These are phyloP conservation scores for Verticillium longisporum DNA, from an alignment of 2,329 filamentous ascomycete species.

Conservation along the genomic window DNA sequence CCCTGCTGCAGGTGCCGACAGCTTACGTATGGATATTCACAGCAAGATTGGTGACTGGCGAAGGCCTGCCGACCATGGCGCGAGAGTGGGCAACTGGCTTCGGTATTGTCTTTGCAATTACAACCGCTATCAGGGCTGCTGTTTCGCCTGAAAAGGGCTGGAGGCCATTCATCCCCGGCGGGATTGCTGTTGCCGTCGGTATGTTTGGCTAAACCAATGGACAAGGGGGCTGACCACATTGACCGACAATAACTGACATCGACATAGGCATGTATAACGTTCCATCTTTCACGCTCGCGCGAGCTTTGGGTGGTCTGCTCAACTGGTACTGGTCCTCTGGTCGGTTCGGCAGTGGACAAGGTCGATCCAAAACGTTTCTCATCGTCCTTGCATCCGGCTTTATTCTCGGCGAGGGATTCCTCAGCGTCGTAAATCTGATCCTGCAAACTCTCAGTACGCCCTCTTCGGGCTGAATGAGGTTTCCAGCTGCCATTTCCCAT, in stretches of 20 bases:
- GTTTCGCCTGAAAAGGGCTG: constrained; percentile 50
- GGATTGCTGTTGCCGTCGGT: constrained; percentile 93
- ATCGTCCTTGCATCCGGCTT: constrained; percentile 87
- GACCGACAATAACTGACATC: background rate
- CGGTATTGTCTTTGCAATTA: constrained; percentile 64
- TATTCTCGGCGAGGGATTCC: constrained; percentile 84
- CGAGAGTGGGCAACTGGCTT: constrained; percentile 70
- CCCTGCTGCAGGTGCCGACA: constrained; percentile 88
- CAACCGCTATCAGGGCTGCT: constrained; percentile 62
- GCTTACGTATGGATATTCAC: constrained; percentile 98
- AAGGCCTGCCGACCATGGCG: constrained; percentile 79
- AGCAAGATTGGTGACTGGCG: constrained; percentile 82
- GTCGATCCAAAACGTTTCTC: constrained; percentile 60
- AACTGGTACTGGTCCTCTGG: constrained; percentile 70
- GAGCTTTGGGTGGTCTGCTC: constrained; percentile 69
- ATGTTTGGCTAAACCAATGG: constrained; percentile 5
- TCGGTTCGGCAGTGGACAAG: constrained; percentile 15
- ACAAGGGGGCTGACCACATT: background rate
- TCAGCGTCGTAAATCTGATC: constrained; percentile 84
- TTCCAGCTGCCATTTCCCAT: background rate
- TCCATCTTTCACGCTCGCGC: constrained; percentile 86
- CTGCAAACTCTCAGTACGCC: constrained; percentile 72
- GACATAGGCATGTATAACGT: constrained; percentile 86
- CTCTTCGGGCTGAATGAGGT: constrained; percentile 40
- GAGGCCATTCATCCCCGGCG: constrained; percentile 76